phyloP scores from a whole-genome alignment of 257 asterid species.

The Mitragyna speciosa region DNA sequence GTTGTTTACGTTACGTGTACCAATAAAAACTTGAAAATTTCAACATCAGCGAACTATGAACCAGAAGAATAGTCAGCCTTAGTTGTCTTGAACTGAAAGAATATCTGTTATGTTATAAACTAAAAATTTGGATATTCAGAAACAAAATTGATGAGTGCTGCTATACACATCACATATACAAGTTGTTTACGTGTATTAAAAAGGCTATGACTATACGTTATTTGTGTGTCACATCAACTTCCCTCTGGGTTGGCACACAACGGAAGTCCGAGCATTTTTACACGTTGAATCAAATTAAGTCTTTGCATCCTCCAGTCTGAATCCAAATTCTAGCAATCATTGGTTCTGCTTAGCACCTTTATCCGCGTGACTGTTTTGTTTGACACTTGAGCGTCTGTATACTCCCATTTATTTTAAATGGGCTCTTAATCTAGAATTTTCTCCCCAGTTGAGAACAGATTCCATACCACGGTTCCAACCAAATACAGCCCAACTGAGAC shows the following conservation, averaged over 20 bases:
- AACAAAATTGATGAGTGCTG: slow-evolving; percentile 7
- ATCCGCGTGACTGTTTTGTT: neutral
- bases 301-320: neutral
- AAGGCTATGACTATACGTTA: neutral
- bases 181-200: neutral
- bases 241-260: neutral
- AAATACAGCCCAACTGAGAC: slow-evolving; percentile 83
- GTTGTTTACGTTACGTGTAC: neutral
- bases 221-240: neutral
- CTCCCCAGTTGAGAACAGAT: slow-evolving; percentile 86
- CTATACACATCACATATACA: slow-evolving; percentile 16
- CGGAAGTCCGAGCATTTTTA: neutral
- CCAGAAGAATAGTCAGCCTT: neutral
- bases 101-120: neutral
- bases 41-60: neutral
- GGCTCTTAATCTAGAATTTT: slow-evolving; percentile 51
- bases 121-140: neutral
- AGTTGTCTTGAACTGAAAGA: neutral
- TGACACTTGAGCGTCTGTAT: slow-evolving; percentile 1
- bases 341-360: neutral
- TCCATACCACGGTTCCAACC: slow-evolving; percentile 79
- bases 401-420: neutral
- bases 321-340: neutral
- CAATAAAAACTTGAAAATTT: neutral
- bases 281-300: neutral